Base-by-base conservation (phyloP, 768 basidiomycete species). In the Boletus pseudopeckii region DNA sequence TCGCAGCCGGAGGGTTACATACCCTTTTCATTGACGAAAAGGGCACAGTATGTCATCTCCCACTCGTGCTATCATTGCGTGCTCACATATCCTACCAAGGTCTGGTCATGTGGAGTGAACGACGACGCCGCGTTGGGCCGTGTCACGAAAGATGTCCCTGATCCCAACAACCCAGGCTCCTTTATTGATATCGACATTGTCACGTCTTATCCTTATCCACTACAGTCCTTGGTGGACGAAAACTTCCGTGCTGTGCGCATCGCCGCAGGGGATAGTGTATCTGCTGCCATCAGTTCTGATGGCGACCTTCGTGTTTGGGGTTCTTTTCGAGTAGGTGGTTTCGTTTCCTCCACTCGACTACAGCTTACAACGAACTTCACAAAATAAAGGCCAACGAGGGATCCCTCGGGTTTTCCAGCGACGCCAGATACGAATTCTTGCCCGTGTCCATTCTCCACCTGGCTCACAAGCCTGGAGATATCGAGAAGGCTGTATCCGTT, bases 261-360 rank as follows among this genome's bases (percentile, higher is more conserved):
- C 55, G 85, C 84, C 38, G 86, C 91, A 22, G 93, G 95, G 8
- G 95, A 97, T 64, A 91, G 84, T 57, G 86, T 94, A 58, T 89
- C 87, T 59, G 89, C 92, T 30, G 93, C 92, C 20, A 77, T 97
- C 56, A 88, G 86, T 52, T 76, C 79, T 41, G 74, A 86, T 46
- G 95, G 95, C 45, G 86, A 90, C 54, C 72, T 98, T 45, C 79
- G 88, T 53, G 90, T 87, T 22, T 98, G 95, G 95, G 85, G 84
- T 20, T 86, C 87, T 40, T 98, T 97, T 78, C 80, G 92, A 20
- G 95, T 97, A 72, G 54, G 84, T 68, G 30, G 41, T 33, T 37
- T 37, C 46, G 41, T 17, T 53, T n/a, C 34, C 9, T 26, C 26
- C 34, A 24, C n/a, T 39, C 40, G 30, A 48, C 47, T 43, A 9